Evolutionary conservation across 2,329 filamentous ascomycete genomes (phyloP), one percentile per base, ranked within the genome.

Genomic region (Penicillium aurantiogriseum): DNA sequence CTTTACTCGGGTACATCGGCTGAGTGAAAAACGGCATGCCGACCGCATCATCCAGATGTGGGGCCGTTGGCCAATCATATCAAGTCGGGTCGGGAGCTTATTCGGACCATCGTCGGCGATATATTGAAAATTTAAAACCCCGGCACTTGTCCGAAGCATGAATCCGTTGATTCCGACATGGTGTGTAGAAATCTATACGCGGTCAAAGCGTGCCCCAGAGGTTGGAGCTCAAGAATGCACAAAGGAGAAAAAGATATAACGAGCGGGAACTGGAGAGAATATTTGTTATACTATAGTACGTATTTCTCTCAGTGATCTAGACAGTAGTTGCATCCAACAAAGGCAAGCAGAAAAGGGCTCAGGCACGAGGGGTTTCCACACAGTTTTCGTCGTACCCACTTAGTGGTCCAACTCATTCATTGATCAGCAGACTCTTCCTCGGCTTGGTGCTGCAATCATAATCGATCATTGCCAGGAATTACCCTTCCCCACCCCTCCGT

Each of bases 91-190:
- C 60, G 60, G 63, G 49, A 51, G 52, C 44, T 62, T 49, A 47
- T 44, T 66, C 64, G 64, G 64, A 23, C 45, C 45, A 50, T 66
- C 54, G 52, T 66, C 62, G 63, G 62, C 29, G 40, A 54, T 61
- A 65, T 57, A 42, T 51, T 19, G 13, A 31, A 54, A 47, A n/a
- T 6, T 38, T 38, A 27, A 45, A 17, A 11, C 27, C 31, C 50
- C 51, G 46, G 55, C 25, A 40, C 3, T 23, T 45, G 45, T 38
- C 63, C 63, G 60, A 66, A 47, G 38, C 9, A 31, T 51, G 56
- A 25, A 53, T 46, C n/a, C 19, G 27, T 27, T 29, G 17, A 33
- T 60, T 40, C 35, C 33, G 31, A 27, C 10, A 52, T 8, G 50
- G 63, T 54, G 58, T 57, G 58, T 54, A 49, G 2, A 25, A 21